Evolutionary conservation across 2,329 filamentous ascomycete species (phyloP).

Genomic region (Penicillium sp.): DNA sequence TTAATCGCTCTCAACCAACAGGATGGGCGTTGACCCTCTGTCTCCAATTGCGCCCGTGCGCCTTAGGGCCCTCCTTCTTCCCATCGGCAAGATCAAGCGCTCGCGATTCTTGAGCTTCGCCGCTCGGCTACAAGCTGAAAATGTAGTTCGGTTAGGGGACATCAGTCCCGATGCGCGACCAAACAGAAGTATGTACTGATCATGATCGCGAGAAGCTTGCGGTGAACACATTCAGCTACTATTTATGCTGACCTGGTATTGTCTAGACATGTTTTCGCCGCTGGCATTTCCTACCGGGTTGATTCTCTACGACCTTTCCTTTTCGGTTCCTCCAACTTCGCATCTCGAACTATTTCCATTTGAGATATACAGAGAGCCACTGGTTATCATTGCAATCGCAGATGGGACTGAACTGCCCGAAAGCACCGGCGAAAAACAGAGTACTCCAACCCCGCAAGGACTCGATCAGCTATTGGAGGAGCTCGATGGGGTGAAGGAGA

Average conservation of each 20-base stretch:
- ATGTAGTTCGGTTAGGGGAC: conserved; percentile 80
- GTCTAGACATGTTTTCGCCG: conserved; percentile 86
- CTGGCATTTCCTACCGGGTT: conserved; percentile 80
- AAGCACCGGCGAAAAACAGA: conserved; percentile 21
- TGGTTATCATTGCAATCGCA: conserved; percentile 79
- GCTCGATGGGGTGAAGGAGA: conserved; percentile 67
- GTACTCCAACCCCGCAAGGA: conserved; percentile 39
- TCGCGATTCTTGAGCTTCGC: conserved; percentile 78
- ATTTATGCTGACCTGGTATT: conserved; percentile 24
- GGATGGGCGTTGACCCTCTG: conserved; percentile 84
- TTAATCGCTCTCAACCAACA: conserved; percentile 49
- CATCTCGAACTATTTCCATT: conserved; percentile 82
- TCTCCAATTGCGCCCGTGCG: conserved; percentile 88
- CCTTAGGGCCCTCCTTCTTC: conserved; percentile 82
- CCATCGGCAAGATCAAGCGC: conserved; percentile 80
- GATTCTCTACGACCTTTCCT: conserved; percentile 84
- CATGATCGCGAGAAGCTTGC: neutral
- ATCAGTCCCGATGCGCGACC: conserved; percentile 80
- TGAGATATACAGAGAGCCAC: conserved; percentile 81
- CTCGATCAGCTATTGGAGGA: conserved; percentile 55
- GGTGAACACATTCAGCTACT: neutral
- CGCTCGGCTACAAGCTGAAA: conserved; percentile 72
- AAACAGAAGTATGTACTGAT: conserved; percentile 70
- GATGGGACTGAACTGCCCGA: conserved; percentile 70
- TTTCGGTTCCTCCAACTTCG: conserved; percentile 73